A percentile compares a stretch with the other conserved stretches of the same genome.
Conservation (phyloP, 805 yeast genomes). For the Blastobotrys peoriensis region DNA sequence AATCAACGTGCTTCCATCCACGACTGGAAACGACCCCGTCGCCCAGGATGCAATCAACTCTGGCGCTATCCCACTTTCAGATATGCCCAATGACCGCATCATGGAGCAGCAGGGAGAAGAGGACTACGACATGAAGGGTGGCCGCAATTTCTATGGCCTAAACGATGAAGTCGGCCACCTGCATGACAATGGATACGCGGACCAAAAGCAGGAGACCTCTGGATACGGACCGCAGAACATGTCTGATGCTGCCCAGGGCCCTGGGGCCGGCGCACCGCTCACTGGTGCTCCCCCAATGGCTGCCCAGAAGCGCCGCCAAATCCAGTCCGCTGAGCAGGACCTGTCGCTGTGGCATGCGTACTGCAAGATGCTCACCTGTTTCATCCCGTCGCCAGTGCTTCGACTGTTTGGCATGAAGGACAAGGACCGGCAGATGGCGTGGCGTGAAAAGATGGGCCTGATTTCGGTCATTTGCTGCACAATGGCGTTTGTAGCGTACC, state of each 20-base stretch:
- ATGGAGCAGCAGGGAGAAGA: constrained; percentile 13
- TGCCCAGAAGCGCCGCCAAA: neutral
- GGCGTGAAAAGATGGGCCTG: constrained; percentile 94
- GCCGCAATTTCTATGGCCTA: constrained; percentile 51
- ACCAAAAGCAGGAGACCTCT: neutral
- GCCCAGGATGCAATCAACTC: constrained; percentile 15
- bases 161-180: constrained; percentile 45
- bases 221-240: constrained; percentile 8
- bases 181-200: neutral
- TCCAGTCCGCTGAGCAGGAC: constrained; percentile 14
- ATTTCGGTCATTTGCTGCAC: constrained; percentile 65
- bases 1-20: constrained; percentile 58
- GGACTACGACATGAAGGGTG: constrained; percentile 27
- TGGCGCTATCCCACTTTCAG: constrained; percentile 16
- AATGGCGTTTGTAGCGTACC: constrained; percentile 74
- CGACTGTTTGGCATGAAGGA: constrained; percentile 69
- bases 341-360: constrained; percentile 68
- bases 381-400: constrained; percentile 81
- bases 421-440: constrained; percentile 82
- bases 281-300: neutral
- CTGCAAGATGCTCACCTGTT: constrained; percentile 76
- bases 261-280: constrained; percentile 3
- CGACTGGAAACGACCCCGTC: constrained; percentile 65
- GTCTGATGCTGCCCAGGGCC: neutral
- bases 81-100: constrained; percentile 9